Conservation (phyloP, 495 filamentous ascomycete species). For the Aspergillus egyptiacus region DNA sequence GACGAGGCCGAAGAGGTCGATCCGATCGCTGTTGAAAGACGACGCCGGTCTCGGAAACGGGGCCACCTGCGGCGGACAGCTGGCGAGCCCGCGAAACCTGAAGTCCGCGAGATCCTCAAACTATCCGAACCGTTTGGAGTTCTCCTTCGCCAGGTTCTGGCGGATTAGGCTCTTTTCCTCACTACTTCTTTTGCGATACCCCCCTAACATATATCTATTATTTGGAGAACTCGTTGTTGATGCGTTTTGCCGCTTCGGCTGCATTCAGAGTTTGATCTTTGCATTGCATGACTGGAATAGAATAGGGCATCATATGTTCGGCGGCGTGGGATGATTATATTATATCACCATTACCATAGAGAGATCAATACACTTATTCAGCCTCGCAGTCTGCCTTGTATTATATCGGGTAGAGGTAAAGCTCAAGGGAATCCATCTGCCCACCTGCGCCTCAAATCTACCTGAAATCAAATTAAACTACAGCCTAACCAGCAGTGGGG, state of each 20-base stretch:
- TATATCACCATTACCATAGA: conserved; percentile 10
- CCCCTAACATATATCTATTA: conserved; percentile 9
- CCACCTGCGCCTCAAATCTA: no score
- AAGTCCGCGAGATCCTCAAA: conserved; percentile 68
- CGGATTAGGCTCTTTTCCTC: conserved; percentile 46
- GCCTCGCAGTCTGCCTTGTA: neutral
- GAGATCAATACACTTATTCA: neutral
- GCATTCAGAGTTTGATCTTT: neutral
- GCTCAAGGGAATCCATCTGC: no score
- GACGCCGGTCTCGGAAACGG: conserved; percentile 62
- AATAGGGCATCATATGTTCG: conserved; percentile 1
- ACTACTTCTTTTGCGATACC: conserved; percentile 20
- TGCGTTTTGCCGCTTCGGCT: conserved; percentile 1
- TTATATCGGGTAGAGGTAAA: no score
- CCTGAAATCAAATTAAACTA: no score
- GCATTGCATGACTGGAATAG: conserved; percentile 11
- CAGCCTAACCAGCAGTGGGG: no score
- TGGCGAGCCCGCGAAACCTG: conserved; percentile 85
- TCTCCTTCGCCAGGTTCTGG: conserved; percentile 82
- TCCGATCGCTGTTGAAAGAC: conserved; percentile 80
- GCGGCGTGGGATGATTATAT: conserved; percentile 2
- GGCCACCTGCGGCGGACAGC: conserved; percentile 76
- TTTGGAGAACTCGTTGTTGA: conserved; percentile 1
- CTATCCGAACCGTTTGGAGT: conserved; percentile 70
- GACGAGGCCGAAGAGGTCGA: conserved; percentile 72